Base-by-base conservation (phyloP, 2,329 filamentous ascomycete genomes). In the Exutisphaerella laricina region DNA sequence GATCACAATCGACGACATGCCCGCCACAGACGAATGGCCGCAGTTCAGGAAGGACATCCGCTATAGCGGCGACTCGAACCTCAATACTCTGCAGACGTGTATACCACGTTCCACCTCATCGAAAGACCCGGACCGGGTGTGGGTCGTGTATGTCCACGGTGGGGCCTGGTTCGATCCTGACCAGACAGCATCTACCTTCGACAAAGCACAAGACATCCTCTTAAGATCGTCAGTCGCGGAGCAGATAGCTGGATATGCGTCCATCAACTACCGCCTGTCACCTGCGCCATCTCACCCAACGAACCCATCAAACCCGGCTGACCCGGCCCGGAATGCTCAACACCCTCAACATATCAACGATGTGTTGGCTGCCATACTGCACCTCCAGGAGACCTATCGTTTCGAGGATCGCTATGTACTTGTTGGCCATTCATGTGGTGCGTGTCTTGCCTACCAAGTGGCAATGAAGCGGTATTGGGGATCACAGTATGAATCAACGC, bases 301-400 rank as follows among this genome's bases (percentile, higher is more conserved):
- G 1, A 61, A 74, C 46, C 73, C 77, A 0, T 61, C 62, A 25
- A 65, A 67, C 42, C 70, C 74, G 1, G 62, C 71, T 41, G 70
- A 75, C 50, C 58, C 63, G 0, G 59, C 59, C 3, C 69, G 75
- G 35, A 66, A 63, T 26, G 79, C 74, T 1, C 51, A 48, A 12
- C 79, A 84, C 55, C 81, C 81, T 1, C 72, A 77, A 37, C 81
- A 85, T 55, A 61, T 84, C 23, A 58, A 65, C 28, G 81, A 85
- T 56, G 69, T 82, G 14, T 63, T 70, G 1, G 41, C 63, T 1
- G 80, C 70, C 0, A 60, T 85, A 4, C 54, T 63, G 0, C 73
- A 70, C 43, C 65, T 84, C 22, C 66, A 72, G 53, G 53, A 60
- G 6, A 61, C 68, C 12, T 73, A 76, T 53, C 59, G 61, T 5